Base-by-base conservation (phyloP, 371 early-diverging fungal species). In the Thermomucor indicae-seudaticae region DNA sequence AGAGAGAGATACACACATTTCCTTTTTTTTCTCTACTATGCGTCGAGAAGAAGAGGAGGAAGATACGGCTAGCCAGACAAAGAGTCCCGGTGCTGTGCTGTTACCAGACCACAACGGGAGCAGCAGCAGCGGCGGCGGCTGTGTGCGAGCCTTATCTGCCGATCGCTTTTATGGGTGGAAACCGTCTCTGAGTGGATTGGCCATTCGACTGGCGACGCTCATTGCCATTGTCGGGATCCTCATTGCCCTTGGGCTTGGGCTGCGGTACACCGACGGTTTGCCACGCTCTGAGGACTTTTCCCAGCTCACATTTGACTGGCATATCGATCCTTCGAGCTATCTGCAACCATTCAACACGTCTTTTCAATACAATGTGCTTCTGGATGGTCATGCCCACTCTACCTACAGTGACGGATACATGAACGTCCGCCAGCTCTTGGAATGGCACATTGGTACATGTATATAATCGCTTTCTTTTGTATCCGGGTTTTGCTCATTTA, bases 381-480 rank as follows among this genome's bases (percentile, higher is more conserved):
- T 89, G 37, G 84, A 89, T 43, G 84, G 86, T 14, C 90, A 89
- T 64, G 43, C 84, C 19, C 89, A 90, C 64, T 74, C 89, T 1
- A 78, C 61, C 1, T 75, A 73, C 47, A 85, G 86, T 22, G 90
- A 88, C 49, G 89, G 89, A 2, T 64, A 65, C 27, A 77, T 90
- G 79, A 68, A 71, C 16, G 80, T 82, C 0, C 68, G 75, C 41
- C 83, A 86, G 29, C 55, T 81, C 3, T 32, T 90, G 16, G 75
- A 87, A 24, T 86, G 79, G 81, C 84, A 70, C 55, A 70, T 83
- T 10, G 74, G 84, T 83, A 63, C 58, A 58, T 29, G 2, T 6
- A 3, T 16, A 17, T 19, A 40, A 25, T 28, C 12, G 24, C 19
- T 6, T 24, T 8, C 8, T 25, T 16, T 45, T 10, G 34, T 6